Conservation (phyloP, 1,284 basidiomycete genomes). For the Boletus holoroseus region DNA sequence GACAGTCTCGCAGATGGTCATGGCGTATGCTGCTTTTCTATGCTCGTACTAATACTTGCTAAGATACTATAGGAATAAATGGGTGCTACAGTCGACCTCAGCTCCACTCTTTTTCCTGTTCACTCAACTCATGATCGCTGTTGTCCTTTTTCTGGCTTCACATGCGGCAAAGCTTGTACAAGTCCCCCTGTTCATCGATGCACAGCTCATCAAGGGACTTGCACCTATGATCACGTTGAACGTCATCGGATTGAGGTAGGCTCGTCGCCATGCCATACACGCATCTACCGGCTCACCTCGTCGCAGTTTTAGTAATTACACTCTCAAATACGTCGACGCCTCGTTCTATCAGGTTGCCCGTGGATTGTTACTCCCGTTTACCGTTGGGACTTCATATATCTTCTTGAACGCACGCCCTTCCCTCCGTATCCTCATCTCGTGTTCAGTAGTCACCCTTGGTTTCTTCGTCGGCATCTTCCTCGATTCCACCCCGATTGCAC, state of each 20-base stretch:
- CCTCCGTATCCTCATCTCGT: constrained; percentile 62
- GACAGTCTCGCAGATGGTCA: constrained; percentile 57
- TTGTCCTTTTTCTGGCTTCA: constrained; percentile 62
- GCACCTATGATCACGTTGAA: constrained; percentile 69
- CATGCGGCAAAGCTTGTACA: constrained; percentile 59
- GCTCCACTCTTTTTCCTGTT: constrained; percentile 84
- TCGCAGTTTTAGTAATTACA: constrained; percentile 80
- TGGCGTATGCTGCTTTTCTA: constrained; percentile 48
- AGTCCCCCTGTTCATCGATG: constrained; percentile 56
- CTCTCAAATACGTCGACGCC: constrained; percentile 85
- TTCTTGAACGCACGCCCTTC: constrained; percentile 71
- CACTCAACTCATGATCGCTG: constrained; percentile 73
- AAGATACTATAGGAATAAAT: constrained; percentile 60
- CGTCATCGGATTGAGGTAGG: constrained; percentile 73
- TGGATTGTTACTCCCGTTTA: constrained; percentile 83
- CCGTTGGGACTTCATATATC: constrained; percentile 71
- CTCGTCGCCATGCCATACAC: not conserved
- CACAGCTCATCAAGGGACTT: constrained; percentile 62
- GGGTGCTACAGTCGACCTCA: constrained; percentile 63
- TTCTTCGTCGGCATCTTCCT: constrained; percentile 84
- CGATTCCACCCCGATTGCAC: constrained; percentile 57
- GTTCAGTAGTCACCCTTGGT: constrained; percentile 70
- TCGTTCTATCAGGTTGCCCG: constrained; percentile 89
- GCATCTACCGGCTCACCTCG: not conserved
- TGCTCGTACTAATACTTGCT: constrained; percentile 10